phyloP scores from a whole-genome alignment of 2,329 filamentous ascomycete species.

The Colletotrichum trifolii region DNA sequence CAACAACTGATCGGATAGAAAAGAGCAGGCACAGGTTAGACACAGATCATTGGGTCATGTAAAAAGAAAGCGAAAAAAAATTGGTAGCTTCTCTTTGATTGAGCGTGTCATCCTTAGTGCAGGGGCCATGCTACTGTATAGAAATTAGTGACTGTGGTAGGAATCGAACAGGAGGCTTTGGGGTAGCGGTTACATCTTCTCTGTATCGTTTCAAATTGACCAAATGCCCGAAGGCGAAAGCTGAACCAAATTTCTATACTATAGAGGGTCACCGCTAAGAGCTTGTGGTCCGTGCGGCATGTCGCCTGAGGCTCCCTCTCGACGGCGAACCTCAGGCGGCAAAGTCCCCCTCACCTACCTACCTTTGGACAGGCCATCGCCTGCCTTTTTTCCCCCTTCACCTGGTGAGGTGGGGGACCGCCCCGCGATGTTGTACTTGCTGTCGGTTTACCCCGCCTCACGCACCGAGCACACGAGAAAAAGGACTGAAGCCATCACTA shows the following conservation, averaged over 20 bases:
- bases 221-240: slow-evolving; percentile 43
- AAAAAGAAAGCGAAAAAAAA: slow-evolving; percentile 6
- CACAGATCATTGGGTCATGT: too few relatives aligned
- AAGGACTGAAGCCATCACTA: slow-evolving; percentile 2
- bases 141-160: not conserved
- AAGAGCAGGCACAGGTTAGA: too few relatives aligned
- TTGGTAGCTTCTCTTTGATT: slow-evolving; percentile 78
- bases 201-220: slow-evolving; percentile 44
- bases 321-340: not conserved
- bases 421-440: not conserved
- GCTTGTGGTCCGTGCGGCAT: not conserved
- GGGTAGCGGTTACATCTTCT: slow-evolving; percentile 12
- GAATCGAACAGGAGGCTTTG: not conserved
- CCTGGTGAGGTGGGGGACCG: slow-evolving; percentile 4
- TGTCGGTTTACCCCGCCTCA: slow-evolving; percentile 10
- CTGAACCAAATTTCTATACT: not conserved
- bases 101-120: slow-evolving; percentile 95
- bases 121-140: slow-evolving; percentile 78
- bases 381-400: too few relatives aligned
- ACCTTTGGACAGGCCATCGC: too few relatives aligned
- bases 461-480: not conserved
- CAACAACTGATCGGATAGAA: too few relatives aligned
- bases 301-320: not conserved
- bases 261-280: not conserved
- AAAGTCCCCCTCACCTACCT: not conserved